These are phyloP conservation scores for Turritis glabra DNA, from an alignment of 345 rosid species.

Conservation along the genomic window DNA sequence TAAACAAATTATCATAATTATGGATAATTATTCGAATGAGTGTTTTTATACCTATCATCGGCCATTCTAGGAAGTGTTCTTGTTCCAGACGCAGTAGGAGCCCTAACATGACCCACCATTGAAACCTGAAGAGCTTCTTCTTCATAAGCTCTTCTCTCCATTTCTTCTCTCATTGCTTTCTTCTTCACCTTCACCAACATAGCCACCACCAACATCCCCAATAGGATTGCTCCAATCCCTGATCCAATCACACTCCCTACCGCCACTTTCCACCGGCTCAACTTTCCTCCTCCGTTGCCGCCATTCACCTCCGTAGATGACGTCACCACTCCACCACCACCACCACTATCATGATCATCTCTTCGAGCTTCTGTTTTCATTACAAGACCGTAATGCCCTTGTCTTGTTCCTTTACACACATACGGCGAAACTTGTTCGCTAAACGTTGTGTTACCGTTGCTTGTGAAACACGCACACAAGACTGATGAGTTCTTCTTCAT, in stretches of 20 bases:
- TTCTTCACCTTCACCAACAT: conserved; percentile 44
- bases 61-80: conserved; percentile 31
- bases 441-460: conserved; percentile 29
- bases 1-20: conserved; percentile 4
- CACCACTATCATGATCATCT: background rate
- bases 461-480: conserved; percentile 35
- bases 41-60: conserved; percentile 36
- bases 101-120: conserved; percentile 45
- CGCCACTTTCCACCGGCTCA: conserved; percentile 46
- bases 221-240: conserved; percentile 31
- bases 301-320: conserved; percentile 25
- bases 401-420: conserved; percentile 37
- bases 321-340: conserved; percentile 25
- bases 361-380: background rate
- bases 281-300: conserved; percentile 22
- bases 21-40: conserved; percentile 16
- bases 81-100: conserved; percentile 36
- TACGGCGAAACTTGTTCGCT: conserved; percentile 37
- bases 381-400: conserved; percentile 41
- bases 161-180: conserved; percentile 42
- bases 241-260: conserved; percentile 42
- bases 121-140: conserved; percentile 44
- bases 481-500: conserved; percentile 16
- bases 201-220: conserved; percentile 40
- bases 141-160: conserved; percentile 45